A percentile compares a stretch with the other conserved stretches of the same genome.
Conservation (phyloP, 495 filamentous ascomycete species). For the Trichoderma orchidacearum region DNA sequence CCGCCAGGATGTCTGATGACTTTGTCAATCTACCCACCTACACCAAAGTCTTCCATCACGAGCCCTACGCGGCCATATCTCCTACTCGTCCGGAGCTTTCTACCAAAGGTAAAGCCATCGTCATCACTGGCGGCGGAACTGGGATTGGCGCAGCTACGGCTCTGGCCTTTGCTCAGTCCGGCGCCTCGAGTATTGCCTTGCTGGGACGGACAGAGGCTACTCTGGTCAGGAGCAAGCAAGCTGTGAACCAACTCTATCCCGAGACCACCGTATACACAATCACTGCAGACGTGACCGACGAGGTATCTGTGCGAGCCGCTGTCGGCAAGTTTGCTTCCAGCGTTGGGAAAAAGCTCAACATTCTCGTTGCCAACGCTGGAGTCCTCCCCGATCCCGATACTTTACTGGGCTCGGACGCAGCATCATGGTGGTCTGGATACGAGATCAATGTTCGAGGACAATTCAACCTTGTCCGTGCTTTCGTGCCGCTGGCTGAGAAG, state of each 20-base stretch:
- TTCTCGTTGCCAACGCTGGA: constrained; percentile 2
- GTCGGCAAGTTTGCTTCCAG: not conserved
- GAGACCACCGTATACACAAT: not conserved
- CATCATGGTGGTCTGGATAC: not conserved
- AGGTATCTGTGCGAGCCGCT: not conserved
- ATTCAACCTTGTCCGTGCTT: not conserved
- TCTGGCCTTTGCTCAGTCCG: constrained; percentile 16
- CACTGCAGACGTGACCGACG: not conserved
- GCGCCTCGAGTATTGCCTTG: constrained; percentile 2
- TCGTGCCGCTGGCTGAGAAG: not conserved
- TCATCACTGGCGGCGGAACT: constrained; percentile 32
- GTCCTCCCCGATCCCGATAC: not conserved
- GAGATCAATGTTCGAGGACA: not conserved
- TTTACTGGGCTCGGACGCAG: not conserved
- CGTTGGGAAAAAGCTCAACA: not conserved
- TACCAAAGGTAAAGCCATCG: constrained; percentile 21
- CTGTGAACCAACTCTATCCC: not conserved
- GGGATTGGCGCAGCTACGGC: constrained; percentile 20
- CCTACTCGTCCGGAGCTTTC: constrained; percentile 25
- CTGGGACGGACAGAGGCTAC: not conserved
- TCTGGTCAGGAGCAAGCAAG: not conserved
- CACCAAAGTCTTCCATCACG: constrained; percentile 17
- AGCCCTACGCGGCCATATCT: constrained; percentile 27
- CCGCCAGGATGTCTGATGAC: not conserved
- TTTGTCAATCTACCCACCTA: constrained; percentile 3